Evolutionary conservation across 306 rosid genomes (phyloP).

Genomic region (Chamaecrista fasciculata): DNA sequence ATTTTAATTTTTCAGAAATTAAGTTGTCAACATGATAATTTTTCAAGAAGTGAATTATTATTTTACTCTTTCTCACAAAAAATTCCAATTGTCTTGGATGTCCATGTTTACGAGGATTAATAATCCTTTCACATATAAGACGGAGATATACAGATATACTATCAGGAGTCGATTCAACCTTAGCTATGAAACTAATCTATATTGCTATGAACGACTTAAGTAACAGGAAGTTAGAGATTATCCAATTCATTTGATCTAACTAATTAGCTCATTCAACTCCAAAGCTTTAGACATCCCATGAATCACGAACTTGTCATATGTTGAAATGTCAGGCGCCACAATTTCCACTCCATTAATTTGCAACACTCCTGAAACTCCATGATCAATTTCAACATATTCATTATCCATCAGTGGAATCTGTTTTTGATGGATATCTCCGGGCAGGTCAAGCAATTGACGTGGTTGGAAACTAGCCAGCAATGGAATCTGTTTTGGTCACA

Average conservation of each 20-base stretch:
- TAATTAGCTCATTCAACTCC: slow-evolving; percentile 25
- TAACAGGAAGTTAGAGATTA: slow-evolving; percentile 4
- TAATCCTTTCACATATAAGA: too few species aligned
- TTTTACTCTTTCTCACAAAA: too few species aligned
- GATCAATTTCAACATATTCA: slow-evolving; percentile 49
- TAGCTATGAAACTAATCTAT: background rate
- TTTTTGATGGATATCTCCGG: slow-evolving; percentile 43
- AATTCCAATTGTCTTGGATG: too few species aligned
- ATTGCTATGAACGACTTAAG: too few species aligned
- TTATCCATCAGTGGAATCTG: slow-evolving; percentile 44
- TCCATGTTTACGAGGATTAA: too few species aligned
- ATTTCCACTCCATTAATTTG: slow-evolving; percentile 54
- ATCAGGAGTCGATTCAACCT: too few species aligned
- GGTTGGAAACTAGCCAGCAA: slow-evolving; percentile 29
- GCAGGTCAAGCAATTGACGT: slow-evolving; percentile 35
- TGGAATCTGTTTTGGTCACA: slow-evolving; percentile 54
- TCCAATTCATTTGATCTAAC: too few species aligned
- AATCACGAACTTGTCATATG: slow-evolving; percentile 51
- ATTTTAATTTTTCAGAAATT: too few species aligned
- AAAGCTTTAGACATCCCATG: slow-evolving; percentile 77
- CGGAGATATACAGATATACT: too few species aligned
- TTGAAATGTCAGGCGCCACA: slow-evolving; percentile 51
- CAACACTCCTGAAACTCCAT: slow-evolving; percentile 38
- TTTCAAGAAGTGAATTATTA: too few species aligned
- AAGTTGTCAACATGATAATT: too few species aligned